These are phyloP conservation scores for Erodium chrysanthum DNA, from an alignment of 441 rosid species.

Conservation along the genomic window DNA sequence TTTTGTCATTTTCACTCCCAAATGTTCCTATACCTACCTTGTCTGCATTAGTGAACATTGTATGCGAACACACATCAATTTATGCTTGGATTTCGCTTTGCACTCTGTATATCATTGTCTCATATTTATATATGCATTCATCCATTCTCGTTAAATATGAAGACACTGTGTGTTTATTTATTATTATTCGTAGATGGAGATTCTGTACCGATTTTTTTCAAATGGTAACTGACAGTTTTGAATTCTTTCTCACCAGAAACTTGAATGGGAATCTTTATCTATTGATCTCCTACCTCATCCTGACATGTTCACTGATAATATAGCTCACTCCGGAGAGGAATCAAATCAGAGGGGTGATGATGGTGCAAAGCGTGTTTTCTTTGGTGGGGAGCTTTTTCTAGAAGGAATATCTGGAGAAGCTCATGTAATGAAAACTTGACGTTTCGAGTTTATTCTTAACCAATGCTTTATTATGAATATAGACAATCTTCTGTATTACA, in stretches of 20 bases:
- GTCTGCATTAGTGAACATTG: neutral
- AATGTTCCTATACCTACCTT: neutral
- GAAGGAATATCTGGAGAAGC: slow-evolving; percentile 97
- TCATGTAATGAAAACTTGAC: slow-evolving; percentile 46
- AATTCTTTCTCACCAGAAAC: slow-evolving; percentile 56
- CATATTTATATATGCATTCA: neutral
- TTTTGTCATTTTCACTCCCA: neutral
- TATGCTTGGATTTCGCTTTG: neutral
- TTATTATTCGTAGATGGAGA: slow-evolving; percentile 1
- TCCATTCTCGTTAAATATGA: neutral
- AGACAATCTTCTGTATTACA: neutral
- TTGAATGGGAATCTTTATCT: slow-evolving; percentile 92
- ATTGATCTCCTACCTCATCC: slow-evolving; percentile 99
- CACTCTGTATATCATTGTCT: neutral
- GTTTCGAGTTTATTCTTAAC: slow-evolving; percentile 12
- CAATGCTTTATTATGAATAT: slow-evolving; percentile 11
- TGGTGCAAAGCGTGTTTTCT: slow-evolving; percentile 96
- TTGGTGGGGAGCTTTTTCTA: slow-evolving; percentile 94
- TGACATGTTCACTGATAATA: slow-evolving; percentile 88
- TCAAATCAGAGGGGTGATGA: slow-evolving; percentile 75
- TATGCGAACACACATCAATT: neutral
- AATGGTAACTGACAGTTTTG: slow-evolving; percentile 25
- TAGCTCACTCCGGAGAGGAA: slow-evolving; percentile 55
- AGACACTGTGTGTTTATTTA: slow-evolving; percentile 5
- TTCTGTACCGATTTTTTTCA: slow-evolving; percentile 12